Evolutionary conservation across 805 yeast species (phyloP).

Genomic region (Hanseniaspora vineae): DNA sequence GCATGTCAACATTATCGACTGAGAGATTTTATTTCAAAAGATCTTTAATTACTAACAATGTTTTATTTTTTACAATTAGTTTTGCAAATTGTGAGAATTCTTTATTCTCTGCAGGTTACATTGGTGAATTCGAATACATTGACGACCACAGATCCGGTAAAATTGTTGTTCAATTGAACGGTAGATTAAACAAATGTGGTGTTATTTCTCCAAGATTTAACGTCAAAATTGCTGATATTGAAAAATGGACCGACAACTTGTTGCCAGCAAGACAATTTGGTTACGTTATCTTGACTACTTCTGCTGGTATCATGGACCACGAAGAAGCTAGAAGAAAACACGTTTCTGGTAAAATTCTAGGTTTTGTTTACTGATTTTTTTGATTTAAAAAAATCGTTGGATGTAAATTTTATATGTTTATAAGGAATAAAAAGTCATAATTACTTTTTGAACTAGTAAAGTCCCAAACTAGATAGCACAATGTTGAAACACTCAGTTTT

Average conservation of each 20-base stretch:
- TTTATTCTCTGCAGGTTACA: constrained; percentile 41
- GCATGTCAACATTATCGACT: neutral
- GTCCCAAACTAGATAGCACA: too few relatives aligned
- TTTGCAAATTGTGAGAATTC: neutral
- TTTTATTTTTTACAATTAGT: too few relatives aligned
- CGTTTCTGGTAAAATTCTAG: constrained; percentile 97
- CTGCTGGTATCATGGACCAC: constrained; percentile 99
- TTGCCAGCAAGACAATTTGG: constrained; percentile 99
- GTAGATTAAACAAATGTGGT: constrained; percentile 98
- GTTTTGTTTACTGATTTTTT: constrained; percentile 73
- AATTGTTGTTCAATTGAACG: constrained; percentile 92
- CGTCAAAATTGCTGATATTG: constrained; percentile 89
- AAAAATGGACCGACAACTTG: constrained; percentile 97
- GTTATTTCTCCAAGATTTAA: constrained; percentile 98
- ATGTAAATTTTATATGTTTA: constrained; percentile 29
- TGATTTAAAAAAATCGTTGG: neutral
- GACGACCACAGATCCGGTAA: constrained; percentile 99
- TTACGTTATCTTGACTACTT: constrained; percentile 93
- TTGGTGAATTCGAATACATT: constrained; percentile 95
- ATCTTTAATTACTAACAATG: too few relatives aligned
- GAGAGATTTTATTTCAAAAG: too few relatives aligned
- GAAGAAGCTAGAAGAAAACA: constrained; percentile 99
- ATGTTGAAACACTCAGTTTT: too few relatives aligned
- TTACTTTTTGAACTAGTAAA: too few relatives aligned
- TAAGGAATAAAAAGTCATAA: too few relatives aligned